Evolutionary conservation across 306 rosid species (phyloP), one percentile per base, ranked within the genome.

Genomic region (Cotoneaster glaucophyllus): DNA sequence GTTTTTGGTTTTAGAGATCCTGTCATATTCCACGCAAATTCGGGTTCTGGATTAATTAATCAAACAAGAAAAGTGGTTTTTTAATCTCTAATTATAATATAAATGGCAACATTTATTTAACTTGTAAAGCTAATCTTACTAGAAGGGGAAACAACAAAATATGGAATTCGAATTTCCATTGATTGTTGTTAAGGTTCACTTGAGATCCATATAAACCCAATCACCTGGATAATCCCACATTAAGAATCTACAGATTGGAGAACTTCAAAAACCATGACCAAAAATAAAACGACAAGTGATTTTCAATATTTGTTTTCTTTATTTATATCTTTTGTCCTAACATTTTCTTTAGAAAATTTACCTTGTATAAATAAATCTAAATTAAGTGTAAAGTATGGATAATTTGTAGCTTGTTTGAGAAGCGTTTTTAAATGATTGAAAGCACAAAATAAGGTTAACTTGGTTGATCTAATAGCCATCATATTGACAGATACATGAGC

Each of bases 401-500:
- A 2, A 34, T 34, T 34, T 34, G 8, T 34, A 8, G 2, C 39
- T 34, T 34, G 39, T 34, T 34, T 34, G 39, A 2, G 8, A 34
- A 34, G 8, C 2, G 2, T 34, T 34, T 34, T 34, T 34, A 34
- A 34, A 34, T 34, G 8, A 34, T 34, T 39, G 43, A 39, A 39
- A 39, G 11, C 43, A 39, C 11, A 39, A 39, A 39, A 39, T 9
- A 39, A 39, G 43, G 43, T 39, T 39, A 39, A 39, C 43, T 39
- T 39, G 43, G 43, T 39, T 0, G 0, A 39, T 9, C 11, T 39
- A 39, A 39, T 39, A 8, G 11, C 11, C 11, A 39, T 9, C 11
- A 39, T 39, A 39, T 3, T 8, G 3, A 9, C 43, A 9, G 0
- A 39, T 2, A 39, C 11, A 3, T 8, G 3, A 0, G 43, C 0